Evolutionary conservation across 1,284 basidiomycete species (phyloP), one percentile per base, ranked within the genome.

Genomic region (Ganoderma lucidum): DNA sequence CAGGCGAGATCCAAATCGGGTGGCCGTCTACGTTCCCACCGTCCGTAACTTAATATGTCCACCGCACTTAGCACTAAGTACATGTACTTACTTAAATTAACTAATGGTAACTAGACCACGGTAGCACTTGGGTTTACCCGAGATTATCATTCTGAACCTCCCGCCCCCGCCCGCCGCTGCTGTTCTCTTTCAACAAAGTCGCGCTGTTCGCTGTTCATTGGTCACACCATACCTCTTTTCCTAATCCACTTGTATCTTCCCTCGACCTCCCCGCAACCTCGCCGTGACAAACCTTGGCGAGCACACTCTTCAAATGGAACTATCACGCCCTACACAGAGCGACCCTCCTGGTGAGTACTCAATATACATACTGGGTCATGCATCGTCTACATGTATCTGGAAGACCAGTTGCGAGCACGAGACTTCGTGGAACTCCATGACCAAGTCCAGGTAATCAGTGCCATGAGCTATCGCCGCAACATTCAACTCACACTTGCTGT

Each of bases 351-450:
- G 72, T 73, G 48, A 71, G 72, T 71, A 23, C 45, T 12, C 32
- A n/a, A 14, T 0, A 1, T 9, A 23, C 44, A 1, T 9, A 23
- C 44, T 6, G 1, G 19, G 14, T 41, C 30, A 8, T 32, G 8
- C 35, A 58, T 44, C 3, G 12, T 9, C 48, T 68, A 66, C 44
- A 71, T 66, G 65, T 63, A 51, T 65, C n/a, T 65, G 76, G 72
- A 79, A 79, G 78, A 74, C 68, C 73, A 73, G 69, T 66, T 73
- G 30, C 75, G 75, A 68, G 91, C 92, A 23, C 90, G 87, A 73
- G 92, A 95, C 73, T 95, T 93, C 76, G 85, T 95, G 32, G 93
- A 94, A 64, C 85, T 96, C 30, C 93, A 95, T 80, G 90, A 94
- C 70, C 94, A 96, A 82, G 93, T 96, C 56, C 83, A 89, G 77